phyloP scores from a whole-genome alignment of 768 basidiomycete species.

The Boletus patriciae region DNA sequence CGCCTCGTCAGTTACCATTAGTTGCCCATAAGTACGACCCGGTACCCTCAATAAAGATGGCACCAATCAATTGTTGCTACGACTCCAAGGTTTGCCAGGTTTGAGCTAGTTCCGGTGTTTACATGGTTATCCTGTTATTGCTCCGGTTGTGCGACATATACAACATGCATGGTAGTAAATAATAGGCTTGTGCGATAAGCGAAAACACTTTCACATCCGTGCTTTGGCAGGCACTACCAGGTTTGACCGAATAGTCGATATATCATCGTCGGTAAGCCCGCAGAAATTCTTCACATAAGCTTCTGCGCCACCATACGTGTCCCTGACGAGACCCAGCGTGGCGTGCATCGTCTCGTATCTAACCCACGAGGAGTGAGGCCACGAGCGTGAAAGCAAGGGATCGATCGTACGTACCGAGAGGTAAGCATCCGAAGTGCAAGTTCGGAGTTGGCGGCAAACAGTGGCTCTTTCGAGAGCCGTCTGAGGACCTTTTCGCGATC shows the following conservation, averaged over 20 bases:
- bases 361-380: neutral
- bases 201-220: slow-evolving; percentile 24
- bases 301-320: slow-evolving; percentile 68
- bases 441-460: slow-evolving; percentile 70
- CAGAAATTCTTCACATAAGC: slow-evolving; percentile 56
- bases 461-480: slow-evolving; percentile 65
- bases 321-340: slow-evolving; percentile 58
- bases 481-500: slow-evolving; percentile 67
- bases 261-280: slow-evolving; percentile 63
- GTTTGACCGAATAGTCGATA: slow-evolving; percentile 57
- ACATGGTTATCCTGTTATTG: neutral
- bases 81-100: no score
- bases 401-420: slow-evolving; percentile 52
- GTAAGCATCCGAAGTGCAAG: slow-evolving; percentile 84
- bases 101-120: no score
- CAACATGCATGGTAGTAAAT: slow-evolving; percentile 1
- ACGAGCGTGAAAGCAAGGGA: neutral
- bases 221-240: slow-evolving; percentile 42
- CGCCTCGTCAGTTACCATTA: no score
- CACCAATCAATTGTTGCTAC: no score
- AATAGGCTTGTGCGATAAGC: neutral
- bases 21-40: no score
- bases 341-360: slow-evolving; percentile 79
- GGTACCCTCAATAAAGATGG: no score
- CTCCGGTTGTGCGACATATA: neutral